Evolutionary conservation across 2,329 filamentous ascomycete genomes (phyloP).

Genomic region (Scedosporium boydii): DNA sequence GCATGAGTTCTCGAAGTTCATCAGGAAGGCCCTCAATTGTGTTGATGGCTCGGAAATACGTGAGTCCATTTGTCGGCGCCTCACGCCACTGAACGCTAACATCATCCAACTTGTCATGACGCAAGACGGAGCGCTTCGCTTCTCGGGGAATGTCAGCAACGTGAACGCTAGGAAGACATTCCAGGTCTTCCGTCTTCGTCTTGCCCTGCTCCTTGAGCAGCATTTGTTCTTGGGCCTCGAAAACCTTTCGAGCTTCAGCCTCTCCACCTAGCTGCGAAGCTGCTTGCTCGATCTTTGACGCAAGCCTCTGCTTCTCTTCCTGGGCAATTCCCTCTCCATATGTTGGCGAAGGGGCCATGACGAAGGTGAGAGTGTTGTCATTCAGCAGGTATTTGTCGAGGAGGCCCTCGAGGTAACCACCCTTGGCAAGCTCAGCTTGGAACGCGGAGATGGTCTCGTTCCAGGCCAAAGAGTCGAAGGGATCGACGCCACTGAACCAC

Average conservation of each 20-base stretch:
- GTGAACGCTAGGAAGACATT: slow-evolving; percentile 78
- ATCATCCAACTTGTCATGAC: slow-evolving; percentile 55
- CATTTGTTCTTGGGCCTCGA: slow-evolving; percentile 70
- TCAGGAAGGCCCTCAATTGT: slow-evolving; percentile 69
- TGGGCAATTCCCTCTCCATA: slow-evolving; percentile 65
- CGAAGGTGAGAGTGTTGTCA: slow-evolving; percentile 81
- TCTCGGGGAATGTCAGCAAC: slow-evolving; percentile 80
- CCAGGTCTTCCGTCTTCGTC: slow-evolving; percentile 73
- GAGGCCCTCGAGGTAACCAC: slow-evolving; percentile 72
- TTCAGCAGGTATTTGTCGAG: slow-evolving; percentile 87
- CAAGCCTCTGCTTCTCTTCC: slow-evolving; percentile 70
- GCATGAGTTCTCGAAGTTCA: slow-evolving; percentile 74
- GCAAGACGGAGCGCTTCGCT: slow-evolving; percentile 50
- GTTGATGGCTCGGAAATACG: slow-evolving; percentile 89
- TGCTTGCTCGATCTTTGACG: slow-evolving; percentile 62
- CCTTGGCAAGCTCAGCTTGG: slow-evolving; percentile 63
- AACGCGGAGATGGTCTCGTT: slow-evolving; percentile 81
- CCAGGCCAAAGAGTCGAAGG: slow-evolving; percentile 85
- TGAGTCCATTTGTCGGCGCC: slow-evolving; percentile 88
- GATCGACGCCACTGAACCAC: slow-evolving; percentile 94
- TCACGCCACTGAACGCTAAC: slow-evolving; percentile 81
- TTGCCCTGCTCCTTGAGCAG: slow-evolving; percentile 76
- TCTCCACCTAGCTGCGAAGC: slow-evolving; percentile 60
- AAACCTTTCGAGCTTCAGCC: slow-evolving; percentile 58
- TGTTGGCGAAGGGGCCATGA: slow-evolving; percentile 75